Percentiles rank a stretch among this genome's conserved stretches.
phyloP scores from a whole-genome alignment of 2,329 filamentous ascomycete genomes.

The Hypoxylon sp. region DNA sequence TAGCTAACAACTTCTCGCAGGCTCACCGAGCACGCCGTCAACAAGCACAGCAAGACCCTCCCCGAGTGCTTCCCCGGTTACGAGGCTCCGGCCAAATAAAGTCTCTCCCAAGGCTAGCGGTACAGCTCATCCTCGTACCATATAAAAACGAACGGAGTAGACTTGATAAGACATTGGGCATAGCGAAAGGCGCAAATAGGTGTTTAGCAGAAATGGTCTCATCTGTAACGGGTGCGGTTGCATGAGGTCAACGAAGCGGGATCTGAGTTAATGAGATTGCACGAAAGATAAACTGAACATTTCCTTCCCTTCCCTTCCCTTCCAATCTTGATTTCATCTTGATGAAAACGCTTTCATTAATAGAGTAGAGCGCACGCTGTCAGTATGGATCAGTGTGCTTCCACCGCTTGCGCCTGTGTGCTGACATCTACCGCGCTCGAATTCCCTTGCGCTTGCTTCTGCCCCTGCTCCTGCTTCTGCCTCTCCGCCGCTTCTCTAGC shows the following conservation, averaged over 20 bases:
- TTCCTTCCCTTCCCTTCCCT: too few species aligned
- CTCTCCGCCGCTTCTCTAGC: constrained; percentile 56
- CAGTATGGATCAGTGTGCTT: constrained; percentile 54
- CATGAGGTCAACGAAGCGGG: constrained; percentile 26
- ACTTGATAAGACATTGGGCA: constrained; percentile 25
- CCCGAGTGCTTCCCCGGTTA: constrained; percentile 77
- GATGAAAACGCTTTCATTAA: constrained; percentile 3
- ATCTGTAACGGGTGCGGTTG: constrained; percentile 22
- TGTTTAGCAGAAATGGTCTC: constrained; percentile 35
- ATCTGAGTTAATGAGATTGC: constrained; percentile 39
- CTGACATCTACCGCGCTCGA: constrained; percentile 41
- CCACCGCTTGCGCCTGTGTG: constrained; percentile 51
- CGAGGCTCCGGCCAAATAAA: constrained; percentile 38
- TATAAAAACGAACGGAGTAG: background rate
- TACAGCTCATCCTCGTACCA: background rate
- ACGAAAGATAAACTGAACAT: constrained; percentile 32
- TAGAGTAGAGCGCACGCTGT: constrained; percentile 6
- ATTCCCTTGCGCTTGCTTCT: constrained; percentile 26
- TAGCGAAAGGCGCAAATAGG: constrained; percentile 46
- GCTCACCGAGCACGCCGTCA: constrained; percentile 77
- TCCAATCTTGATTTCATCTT: too few species aligned
- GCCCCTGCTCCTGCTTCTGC: constrained; percentile 37
- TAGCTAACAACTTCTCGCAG: constrained; percentile 53
- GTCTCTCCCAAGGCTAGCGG: background rate
- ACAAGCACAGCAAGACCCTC: constrained; percentile 82